Evolutionary conservation across 495 filamentous ascomycete genomes (phyloP), one percentile per base, ranked within the genome.

Genomic region (Extremus antarcticus): DNA sequence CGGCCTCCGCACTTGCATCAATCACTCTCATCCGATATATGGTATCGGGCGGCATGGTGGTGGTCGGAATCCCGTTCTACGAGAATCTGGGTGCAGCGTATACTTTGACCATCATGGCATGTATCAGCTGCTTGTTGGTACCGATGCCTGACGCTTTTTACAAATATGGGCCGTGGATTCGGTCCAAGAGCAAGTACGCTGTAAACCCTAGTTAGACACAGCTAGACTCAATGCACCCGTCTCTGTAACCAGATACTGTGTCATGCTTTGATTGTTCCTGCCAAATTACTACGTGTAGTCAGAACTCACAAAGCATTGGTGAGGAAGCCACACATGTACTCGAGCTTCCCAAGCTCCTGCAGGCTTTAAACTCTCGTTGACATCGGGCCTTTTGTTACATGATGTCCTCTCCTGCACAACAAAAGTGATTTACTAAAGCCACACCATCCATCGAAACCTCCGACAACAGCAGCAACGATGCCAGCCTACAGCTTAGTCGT

Each of bases 61-160:
- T 74, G 25, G 72, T 72, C 9, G 70, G 70, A 0, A 72, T 76
- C 43, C 75, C 76, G 15, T 73, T 81, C 38, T 78, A 79, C 61
- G 48, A 65, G 47, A 77, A 76, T 54, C 51, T 81, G 56, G 79
- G 79, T 8, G 74, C 78, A 4, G 74, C 76, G 53, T 82, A 69
- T 60, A 80, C 79, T 0, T 58, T 80, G 43, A 81, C 76, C 17
- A 76, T 84, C 21, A 57, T 82, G 51, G 80, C 64, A 0, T 63
- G 61, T 38, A 69, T 83, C 16, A 77, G 74, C 63, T 68, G 67
- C 2, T 41, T 78, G 8, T 65, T 81, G 64, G 72, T 73, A 13
- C 74, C 74, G 15, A 65, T 81, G 40, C 80, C 79, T 35, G 80
- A 76, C 64, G 58, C 76, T 0, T 75, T 82, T 50, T 80, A 72